Evolutionary conservation across 2,329 filamentous ascomycete species (phyloP).

Genomic region (Trichoderma semiorbis): DNA sequence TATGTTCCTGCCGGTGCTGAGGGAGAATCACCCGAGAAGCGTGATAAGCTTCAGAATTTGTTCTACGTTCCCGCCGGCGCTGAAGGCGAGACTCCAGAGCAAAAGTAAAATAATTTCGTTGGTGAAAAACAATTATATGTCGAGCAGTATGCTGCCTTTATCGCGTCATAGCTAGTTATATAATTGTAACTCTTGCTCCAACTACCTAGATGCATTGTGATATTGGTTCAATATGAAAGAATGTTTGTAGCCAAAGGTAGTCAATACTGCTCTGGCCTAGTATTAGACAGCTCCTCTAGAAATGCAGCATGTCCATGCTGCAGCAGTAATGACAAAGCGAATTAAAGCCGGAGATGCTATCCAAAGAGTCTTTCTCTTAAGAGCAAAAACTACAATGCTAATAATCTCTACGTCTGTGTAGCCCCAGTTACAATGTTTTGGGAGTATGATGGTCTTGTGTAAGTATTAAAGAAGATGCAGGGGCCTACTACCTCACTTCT

Average conservation of each 20-base stretch:
- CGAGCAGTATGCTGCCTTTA: neutral
- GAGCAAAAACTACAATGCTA: too few species aligned
- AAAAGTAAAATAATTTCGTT: neutral
- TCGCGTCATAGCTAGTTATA: neutral
- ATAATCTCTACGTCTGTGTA: too few species aligned
- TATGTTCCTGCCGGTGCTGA: neutral
- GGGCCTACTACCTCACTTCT: too few species aligned
- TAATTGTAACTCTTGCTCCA: neutral
- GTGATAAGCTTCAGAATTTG: neutral
- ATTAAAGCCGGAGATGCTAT: too few species aligned
- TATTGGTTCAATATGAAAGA: rapidly evolving
- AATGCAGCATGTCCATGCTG: too few species aligned
- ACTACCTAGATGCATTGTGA: neutral
- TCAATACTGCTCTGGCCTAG: neutral
- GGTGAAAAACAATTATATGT: neutral
- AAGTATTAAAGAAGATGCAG: too few species aligned
- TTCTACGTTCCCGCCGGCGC: neutral
- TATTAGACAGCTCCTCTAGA: too few species aligned
- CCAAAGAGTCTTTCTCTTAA: too few species aligned
- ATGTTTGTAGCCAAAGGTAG: neutral
- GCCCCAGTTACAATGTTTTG: too few species aligned
- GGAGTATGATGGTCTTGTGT: too few species aligned
- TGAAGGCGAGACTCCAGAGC: neutral
- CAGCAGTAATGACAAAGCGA: too few species aligned
- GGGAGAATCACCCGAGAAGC: neutral